These are phyloP conservation scores for Lasiodiplodia theobromae DNA, from an alignment of 2,329 filamentous ascomycete genomes.

Conservation along the genomic window DNA sequence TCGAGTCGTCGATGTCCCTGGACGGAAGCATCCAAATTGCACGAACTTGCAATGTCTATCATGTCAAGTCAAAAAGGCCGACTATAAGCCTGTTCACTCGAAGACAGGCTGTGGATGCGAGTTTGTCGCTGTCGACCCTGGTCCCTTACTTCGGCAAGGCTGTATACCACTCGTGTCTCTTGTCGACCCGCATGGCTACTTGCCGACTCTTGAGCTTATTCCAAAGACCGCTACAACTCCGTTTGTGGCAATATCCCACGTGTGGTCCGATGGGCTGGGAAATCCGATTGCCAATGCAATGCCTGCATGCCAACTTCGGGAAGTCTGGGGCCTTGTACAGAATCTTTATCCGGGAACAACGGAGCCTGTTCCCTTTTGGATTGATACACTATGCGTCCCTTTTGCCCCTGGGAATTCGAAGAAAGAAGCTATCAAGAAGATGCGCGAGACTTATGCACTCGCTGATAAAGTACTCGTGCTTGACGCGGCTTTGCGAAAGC, in stretches of 20 bases:
- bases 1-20: neutral
- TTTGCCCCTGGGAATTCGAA: neutral
- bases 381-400: neutral
- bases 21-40: neutral
- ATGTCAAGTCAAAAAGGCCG: neutral
- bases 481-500: neutral
- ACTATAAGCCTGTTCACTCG: neutral
- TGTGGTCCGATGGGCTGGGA: neutral
- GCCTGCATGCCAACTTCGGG: neutral
- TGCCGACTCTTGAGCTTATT: neutral
- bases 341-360: neutral
- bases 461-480: neutral
- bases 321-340: neutral
- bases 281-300: neutral
- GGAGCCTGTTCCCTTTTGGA: too few species aligned
- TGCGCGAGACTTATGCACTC: neutral
- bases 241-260: neutral
- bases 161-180: neutral
- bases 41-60: neutral
- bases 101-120: neutral
- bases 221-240: neutral
- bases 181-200: neutral
- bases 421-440: neutral
- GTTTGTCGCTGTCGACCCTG: neutral
- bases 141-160: neutral